These are phyloP conservation scores for Suillus bovinus DNA, from an alignment of 768 basidiomycete species.

Conservation along the genomic window DNA sequence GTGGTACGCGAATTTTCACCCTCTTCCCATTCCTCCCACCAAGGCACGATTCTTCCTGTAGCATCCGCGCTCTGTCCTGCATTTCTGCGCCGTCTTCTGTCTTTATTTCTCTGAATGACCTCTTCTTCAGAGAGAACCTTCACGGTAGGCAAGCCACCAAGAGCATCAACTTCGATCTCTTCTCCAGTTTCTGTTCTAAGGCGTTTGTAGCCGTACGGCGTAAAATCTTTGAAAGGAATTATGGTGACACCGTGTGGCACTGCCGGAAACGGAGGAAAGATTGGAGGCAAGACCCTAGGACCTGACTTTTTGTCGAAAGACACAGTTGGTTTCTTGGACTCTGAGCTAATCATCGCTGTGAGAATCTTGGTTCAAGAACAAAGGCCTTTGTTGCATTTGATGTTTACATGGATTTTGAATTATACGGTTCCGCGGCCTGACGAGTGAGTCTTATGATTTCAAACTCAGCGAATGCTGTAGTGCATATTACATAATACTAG, in stretches of 20 bases:
- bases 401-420: constrained; percentile 5
- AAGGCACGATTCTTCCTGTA: constrained; percentile 25
- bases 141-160: constrained; percentile 24
- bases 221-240: constrained; percentile 45
- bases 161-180: constrained; percentile 28
- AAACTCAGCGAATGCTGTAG: constrained; percentile 5
- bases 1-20: constrained; percentile 23
- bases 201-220: constrained; percentile 23
- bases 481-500: constrained; percentile 10
- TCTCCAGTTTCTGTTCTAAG: constrained; percentile 12
- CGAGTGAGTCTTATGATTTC: background rate
- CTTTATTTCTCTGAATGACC: constrained; percentile 17
- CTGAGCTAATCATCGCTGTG: constrained; percentile 3
- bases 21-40: constrained; percentile 36
- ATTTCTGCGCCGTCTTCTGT: constrained; percentile 12
- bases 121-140: constrained; percentile 29
- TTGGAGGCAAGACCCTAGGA: background rate
- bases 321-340: constrained; percentile 1
- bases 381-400: constrained; percentile 5
- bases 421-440: background rate
- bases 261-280: constrained; percentile 51
- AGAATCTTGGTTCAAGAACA: constrained; percentile 1
- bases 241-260: constrained; percentile 41
- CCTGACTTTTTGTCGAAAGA: background rate
- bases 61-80: constrained; percentile 25